A percentile compares a stretch with the other conserved stretches of the same genome.
Conservation (phyloP, 2,329 filamentous ascomycete species). For the Aplosporella prunicola region DNA sequence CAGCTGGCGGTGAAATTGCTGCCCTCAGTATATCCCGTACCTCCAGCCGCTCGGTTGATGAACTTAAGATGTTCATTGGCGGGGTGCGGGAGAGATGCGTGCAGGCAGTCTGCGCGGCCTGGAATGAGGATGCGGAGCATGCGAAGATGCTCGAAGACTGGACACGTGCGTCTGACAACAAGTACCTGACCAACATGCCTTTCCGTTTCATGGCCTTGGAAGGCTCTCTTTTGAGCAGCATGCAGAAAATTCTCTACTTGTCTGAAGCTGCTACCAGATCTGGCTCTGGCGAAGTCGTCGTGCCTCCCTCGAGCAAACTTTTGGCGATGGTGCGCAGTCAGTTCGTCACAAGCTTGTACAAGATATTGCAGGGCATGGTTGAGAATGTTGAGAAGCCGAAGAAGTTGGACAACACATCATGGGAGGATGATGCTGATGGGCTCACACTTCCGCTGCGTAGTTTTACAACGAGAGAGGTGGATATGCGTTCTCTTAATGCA, state of each 20-base stretch:
- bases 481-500: constrained; percentile 26
- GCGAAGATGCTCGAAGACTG: constrained; percentile 91
- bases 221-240: constrained; percentile 66
- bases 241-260: constrained; percentile 94
- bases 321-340: constrained; percentile 84
- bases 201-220: constrained; percentile 79
- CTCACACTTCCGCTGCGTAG: constrained; percentile 26
- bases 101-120: constrained; percentile 75
- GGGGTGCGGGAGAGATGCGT: constrained; percentile 76
- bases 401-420: constrained; percentile 50
- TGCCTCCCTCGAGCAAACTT: constrained; percentile 76
- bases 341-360: constrained; percentile 90
- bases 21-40: constrained; percentile 58
- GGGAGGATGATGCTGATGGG: constrained; percentile 44
- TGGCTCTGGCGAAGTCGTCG: constrained; percentile 69
- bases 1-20: constrained; percentile 77
- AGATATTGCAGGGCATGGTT: constrained; percentile 88
- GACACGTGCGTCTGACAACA: constrained; percentile 70
- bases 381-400: constrained; percentile 80
- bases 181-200: constrained; percentile 87
- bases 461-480: constrained; percentile 15
- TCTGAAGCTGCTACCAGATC: constrained; percentile 72
- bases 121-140: constrained; percentile 88
- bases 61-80: constrained; percentile 65
- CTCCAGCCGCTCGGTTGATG: constrained; percentile 51